Percentiles rank a stretch among this genome's conserved stretches.
Conservation (phyloP, 345 rosid species). For the Populus pruinosa region DNA sequence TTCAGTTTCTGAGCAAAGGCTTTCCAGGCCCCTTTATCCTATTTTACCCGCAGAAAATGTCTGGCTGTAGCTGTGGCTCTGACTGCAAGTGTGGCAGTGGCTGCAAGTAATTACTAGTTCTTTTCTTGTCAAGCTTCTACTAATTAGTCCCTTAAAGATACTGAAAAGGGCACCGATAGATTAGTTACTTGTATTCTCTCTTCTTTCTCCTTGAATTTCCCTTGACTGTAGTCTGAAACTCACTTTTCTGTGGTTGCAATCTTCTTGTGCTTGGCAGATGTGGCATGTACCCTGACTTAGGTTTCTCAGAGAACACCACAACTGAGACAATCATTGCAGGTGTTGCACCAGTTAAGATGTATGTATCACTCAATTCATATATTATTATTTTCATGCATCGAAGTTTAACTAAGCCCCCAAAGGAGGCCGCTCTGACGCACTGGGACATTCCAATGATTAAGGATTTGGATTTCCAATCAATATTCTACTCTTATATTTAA, state of each 20-base stretch:
- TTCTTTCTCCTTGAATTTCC: not conserved
- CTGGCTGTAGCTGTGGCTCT: slow-evolving; percentile 24
- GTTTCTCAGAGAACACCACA: slow-evolving; percentile 8
- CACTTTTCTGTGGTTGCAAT: not conserved
- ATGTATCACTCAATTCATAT: not conserved
- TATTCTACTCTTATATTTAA: too few species aligned
- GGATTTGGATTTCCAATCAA: too few species aligned
- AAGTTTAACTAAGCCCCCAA: too few species aligned
- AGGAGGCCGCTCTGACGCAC: too few species aligned
- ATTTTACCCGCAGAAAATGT: not conserved
- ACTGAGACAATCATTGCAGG: slow-evolving; percentile 21
- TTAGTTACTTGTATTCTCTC: not conserved
- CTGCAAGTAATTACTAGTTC: slow-evolving; percentile 7
- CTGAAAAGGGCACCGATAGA: too few species aligned
- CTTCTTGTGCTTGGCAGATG: slow-evolving; percentile 1
- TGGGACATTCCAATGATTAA: too few species aligned
- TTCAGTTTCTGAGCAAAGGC: not conserved
- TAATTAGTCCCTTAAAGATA: not conserved
- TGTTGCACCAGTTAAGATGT: slow-evolving; percentile 18
- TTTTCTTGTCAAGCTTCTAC: not conserved
- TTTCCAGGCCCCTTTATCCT: not conserved
- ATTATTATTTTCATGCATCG: too few species aligned
- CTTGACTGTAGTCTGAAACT: not conserved
- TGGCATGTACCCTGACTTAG: slow-evolving; percentile 20
- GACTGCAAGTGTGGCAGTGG: slow-evolving; percentile 15